A percentile compares a stretch with the other conserved stretches of the same genome.
Evolutionary conservation across 2,329 filamentous ascomycete species (phyloP).

Genomic region (Colletotrichum godetiae): DNA sequence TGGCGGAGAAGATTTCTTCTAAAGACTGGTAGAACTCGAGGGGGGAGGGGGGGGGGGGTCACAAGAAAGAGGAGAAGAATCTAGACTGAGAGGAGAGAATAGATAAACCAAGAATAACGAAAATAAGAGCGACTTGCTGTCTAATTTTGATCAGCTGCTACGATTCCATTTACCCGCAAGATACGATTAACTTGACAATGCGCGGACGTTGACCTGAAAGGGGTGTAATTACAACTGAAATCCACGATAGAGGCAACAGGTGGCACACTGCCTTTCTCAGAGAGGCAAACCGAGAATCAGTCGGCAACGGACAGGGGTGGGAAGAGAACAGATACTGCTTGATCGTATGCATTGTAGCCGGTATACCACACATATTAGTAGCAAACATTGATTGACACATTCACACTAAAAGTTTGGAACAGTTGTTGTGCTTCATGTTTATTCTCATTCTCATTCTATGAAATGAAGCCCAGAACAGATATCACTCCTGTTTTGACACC

Average conservation of each 20-base stretch:
- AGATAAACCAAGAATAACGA: background rate
- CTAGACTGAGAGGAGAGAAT: too few relatives aligned
- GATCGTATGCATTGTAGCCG: too few relatives aligned
- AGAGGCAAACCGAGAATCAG: too few relatives aligned
- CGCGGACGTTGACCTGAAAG: too few relatives aligned
- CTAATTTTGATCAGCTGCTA: background rate
- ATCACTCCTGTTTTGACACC: constrained; percentile 19
- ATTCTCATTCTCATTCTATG: constrained; percentile 25
- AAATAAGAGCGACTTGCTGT: background rate
- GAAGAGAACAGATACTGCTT: too few relatives aligned
- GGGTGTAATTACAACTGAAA: too few relatives aligned
- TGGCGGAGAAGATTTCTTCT: constrained; percentile 41
- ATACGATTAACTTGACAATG: too few relatives aligned
- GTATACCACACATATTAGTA: too few relatives aligned
- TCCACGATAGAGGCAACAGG: too few relatives aligned
- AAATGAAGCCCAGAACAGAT: constrained; percentile 18
- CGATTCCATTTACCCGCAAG: too few relatives aligned
- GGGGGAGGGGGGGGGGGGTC: background rate
- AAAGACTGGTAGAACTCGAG: constrained; percentile 2
- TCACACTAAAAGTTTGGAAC: background rate
- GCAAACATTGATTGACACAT: background rate
- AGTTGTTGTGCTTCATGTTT: background rate
- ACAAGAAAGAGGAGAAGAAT: background rate
- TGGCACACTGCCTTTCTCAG: too few relatives aligned
- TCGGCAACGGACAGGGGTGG: too few relatives aligned